Evolutionary conservation across 495 filamentous ascomycete genomes (phyloP).

Genomic region (Aspergillus mulundensis): DNA sequence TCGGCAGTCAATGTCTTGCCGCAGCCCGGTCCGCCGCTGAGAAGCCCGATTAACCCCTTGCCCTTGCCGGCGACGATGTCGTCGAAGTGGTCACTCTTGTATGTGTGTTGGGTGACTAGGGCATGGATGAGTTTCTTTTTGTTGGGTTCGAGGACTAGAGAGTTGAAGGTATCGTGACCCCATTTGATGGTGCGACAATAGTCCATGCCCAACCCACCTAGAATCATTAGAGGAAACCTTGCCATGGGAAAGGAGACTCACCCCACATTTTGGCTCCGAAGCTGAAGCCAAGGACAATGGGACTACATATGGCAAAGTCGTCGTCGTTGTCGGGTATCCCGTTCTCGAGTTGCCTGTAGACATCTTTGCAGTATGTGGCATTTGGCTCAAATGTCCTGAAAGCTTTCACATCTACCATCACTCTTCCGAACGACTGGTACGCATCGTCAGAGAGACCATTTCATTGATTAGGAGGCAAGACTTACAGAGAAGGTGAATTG

Average conservation of each 20-base stretch:
- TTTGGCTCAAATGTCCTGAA: background rate
- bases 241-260: background rate
- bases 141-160: constrained; percentile 1
- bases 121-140: constrained; percentile 3
- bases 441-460: background rate
- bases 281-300: background rate
- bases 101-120: background rate
- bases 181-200: background rate
- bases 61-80: constrained; percentile 38
- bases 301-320: background rate
- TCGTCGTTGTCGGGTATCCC: background rate
- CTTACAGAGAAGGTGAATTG: background rate
- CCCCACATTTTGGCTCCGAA: background rate
- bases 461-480: background rate
- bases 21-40: constrained; percentile 55
- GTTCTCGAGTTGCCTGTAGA: background rate
- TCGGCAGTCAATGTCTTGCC: constrained; percentile 58
- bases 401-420: background rate
- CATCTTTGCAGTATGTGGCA: background rate
- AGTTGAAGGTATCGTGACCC: constrained; percentile 1
- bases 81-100: background rate
- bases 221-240: background rate
- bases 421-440: background rate
- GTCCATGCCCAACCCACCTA: background rate
- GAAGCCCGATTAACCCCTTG: constrained; percentile 55